Evolutionary conservation across 129 eudicot species (phyloP).

Genomic region (Tanacetum coccineum): DNA sequence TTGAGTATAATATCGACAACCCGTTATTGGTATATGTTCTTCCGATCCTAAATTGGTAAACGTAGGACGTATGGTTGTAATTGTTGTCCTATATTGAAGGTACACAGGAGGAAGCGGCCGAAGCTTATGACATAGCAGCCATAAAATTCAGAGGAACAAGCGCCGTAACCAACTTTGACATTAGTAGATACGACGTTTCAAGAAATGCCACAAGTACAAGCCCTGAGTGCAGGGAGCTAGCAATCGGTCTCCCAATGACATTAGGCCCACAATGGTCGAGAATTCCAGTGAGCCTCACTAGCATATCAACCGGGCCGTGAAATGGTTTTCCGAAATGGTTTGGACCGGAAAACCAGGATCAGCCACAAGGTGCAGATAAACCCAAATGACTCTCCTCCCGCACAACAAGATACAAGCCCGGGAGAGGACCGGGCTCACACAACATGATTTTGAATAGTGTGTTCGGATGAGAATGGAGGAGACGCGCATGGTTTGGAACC

Average conservation of each 20-base stretch:
- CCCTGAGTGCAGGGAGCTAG: constrained; percentile 64
- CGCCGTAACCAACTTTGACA: constrained; percentile 87
- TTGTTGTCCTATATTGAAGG: constrained; percentile 28
- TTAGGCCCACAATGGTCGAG: constrained; percentile 23
- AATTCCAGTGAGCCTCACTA: constrained; percentile 27
- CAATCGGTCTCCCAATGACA: constrained; percentile 50
- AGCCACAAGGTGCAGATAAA: constrained; percentile 8
- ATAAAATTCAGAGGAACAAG: constrained; percentile 91
- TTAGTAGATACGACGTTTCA: constrained; percentile 75
- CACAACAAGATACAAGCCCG: background rate
- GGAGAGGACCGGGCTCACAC: background rate
- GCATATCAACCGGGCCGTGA: constrained; percentile 39
- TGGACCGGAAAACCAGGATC: constrained; percentile 39
- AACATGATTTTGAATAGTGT: background rate
- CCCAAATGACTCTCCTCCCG: background rate
- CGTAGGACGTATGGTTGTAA: background rate
- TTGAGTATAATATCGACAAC: background rate
- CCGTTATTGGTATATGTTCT: background rate
- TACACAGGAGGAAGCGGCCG: constrained; percentile 95
- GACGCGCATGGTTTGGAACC: constrained; percentile 3
- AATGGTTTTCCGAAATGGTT: constrained; percentile 46
- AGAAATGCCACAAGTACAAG: constrained; percentile 87
- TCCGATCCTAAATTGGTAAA: background rate
- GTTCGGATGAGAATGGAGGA: background rate
- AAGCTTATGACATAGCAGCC: constrained; percentile 92